These are phyloP conservation scores for Endogone sp. DNA, from an alignment of 192 early-diverging fungal genomes.

Conservation along the genomic window DNA sequence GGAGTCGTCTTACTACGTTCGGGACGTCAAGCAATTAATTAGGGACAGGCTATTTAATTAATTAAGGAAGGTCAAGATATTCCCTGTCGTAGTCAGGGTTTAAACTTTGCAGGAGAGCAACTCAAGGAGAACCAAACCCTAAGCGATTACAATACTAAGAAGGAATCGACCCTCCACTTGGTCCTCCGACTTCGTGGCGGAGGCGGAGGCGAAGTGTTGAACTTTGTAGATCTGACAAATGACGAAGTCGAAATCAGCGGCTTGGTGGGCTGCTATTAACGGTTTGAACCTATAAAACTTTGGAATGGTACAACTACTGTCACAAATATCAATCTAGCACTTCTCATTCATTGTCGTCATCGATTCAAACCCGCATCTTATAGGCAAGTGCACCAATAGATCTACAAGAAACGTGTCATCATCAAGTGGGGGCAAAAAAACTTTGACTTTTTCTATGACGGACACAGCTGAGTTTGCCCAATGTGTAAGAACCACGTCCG, in stretches of 20 bases:
- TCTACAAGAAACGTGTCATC: neutral
- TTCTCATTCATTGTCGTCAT: neutral
- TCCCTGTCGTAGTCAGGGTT: no score
- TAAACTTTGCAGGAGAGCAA: conserved; percentile 69
- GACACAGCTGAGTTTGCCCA: neutral
- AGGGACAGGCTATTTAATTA: conserved; percentile 64
- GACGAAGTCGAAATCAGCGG: neutral
- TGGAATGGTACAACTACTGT: neutral
- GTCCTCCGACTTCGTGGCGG: conserved; percentile 61
- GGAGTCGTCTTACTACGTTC: conserved; percentile 61
- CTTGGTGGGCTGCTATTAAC: neutral
- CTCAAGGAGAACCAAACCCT: conserved; percentile 61
- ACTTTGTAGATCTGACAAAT: neutral
- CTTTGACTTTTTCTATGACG: neutral
- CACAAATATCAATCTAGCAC: neutral
- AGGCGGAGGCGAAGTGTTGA: neutral
- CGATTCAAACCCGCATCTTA: no score
- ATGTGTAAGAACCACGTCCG: neutral
- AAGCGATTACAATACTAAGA: conserved; percentile 61
- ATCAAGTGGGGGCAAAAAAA: neutral
- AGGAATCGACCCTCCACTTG: conserved; percentile 58
- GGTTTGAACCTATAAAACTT: neutral
- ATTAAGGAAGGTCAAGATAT: no score
- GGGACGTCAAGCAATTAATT: conserved; percentile 69
- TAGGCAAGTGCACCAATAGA: neutral